Percentiles rank a stretch among this genome's conserved stretches.
phyloP scores from a whole-genome alignment of 1,139 yeast species.

The Lodderomyces pseudojiufengensis region DNA sequence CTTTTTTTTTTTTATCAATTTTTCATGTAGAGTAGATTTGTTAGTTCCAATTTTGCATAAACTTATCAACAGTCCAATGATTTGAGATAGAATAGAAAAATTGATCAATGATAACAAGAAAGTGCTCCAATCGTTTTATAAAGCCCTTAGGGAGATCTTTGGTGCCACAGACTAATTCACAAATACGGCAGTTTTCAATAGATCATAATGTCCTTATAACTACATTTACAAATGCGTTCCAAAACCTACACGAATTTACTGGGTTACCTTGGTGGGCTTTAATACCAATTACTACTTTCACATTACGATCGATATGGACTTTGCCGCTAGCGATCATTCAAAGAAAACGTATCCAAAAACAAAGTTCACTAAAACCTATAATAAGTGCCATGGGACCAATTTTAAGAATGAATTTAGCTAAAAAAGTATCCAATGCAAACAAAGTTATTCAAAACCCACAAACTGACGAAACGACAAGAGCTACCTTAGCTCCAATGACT shows the following conservation, averaged over 20 bases:
- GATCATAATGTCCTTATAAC: constrained; percentile 21
- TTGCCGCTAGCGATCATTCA: constrained; percentile 76
- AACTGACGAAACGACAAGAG: constrained; percentile 3
- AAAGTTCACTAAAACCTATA: constrained; percentile 65
- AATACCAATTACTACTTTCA: constrained; percentile 70
- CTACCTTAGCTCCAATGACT: constrained; percentile 22
- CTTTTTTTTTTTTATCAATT: constrained; percentile 2
- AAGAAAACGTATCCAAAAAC: constrained; percentile 64
- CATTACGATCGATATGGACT: constrained; percentile 63
- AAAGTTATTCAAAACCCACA: constrained; percentile 13
- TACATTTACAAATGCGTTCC: constrained; percentile 41
- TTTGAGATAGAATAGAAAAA: too few relatives aligned
- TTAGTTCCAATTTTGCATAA: too few relatives aligned
- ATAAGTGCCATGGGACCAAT: constrained; percentile 76
- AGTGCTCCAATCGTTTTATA: too few relatives aligned
- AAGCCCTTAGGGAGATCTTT: too few relatives aligned
- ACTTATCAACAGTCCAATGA: too few relatives aligned
- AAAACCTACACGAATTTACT: constrained; percentile 46
- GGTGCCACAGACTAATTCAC: too few relatives aligned
- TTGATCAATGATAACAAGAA: too few relatives aligned
- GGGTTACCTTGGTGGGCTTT: constrained; percentile 83
- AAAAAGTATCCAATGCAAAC: constrained; percentile 41
- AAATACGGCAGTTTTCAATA: constrained; percentile 11
- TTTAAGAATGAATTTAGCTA: constrained; percentile 66
- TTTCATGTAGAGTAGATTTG: neutral